A percentile compares a stretch with the other conserved stretches of the same genome.
Evolutionary conservation across 2,329 filamentous ascomycete species (phyloP).

Genomic region (Lachnum nothofagi): DNA sequence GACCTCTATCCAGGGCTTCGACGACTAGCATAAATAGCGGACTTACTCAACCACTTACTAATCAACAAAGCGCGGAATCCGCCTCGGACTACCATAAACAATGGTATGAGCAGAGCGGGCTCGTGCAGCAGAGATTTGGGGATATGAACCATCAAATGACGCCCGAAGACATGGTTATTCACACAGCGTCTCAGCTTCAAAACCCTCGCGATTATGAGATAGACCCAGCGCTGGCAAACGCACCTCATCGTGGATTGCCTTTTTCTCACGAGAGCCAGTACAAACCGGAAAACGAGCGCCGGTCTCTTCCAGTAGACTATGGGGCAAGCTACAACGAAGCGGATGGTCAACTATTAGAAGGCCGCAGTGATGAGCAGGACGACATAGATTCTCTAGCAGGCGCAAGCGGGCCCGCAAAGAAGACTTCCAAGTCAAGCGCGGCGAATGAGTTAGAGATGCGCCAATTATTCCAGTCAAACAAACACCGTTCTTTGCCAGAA

Average conservation of each 20-base stretch:
- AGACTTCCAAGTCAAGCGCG: slow-evolving; percentile 61
- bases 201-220: slow-evolving; percentile 45
- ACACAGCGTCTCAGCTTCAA: slow-evolving; percentile 52
- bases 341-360: slow-evolving; percentile 56
- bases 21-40: slow-evolving; percentile 42
- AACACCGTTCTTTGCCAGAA: slow-evolving; percentile 61
- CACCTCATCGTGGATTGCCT: slow-evolving; percentile 41
- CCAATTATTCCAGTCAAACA: slow-evolving; percentile 66
- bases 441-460: slow-evolving; percentile 79
- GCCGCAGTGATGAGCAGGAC: slow-evolving; percentile 49
- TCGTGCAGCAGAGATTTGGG: slow-evolving; percentile 28
- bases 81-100: slow-evolving; percentile 28
- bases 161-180: slow-evolving; percentile 55
- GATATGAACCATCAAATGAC: slow-evolving; percentile 39
- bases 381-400: slow-evolving; percentile 50
- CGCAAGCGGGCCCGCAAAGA: slow-evolving; percentile 45
- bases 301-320: slow-evolving; percentile 52
- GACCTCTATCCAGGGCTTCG: slow-evolving; percentile 43
- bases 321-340: slow-evolving; percentile 51
- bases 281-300: slow-evolving; percentile 36
- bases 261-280: slow-evolving; percentile 41
- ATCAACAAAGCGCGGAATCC: slow-evolving; percentile 28
- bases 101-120: slow-evolving; percentile 31
- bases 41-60: slow-evolving; percentile 27
- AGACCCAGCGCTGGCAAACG: slow-evolving; percentile 46